Percentiles rank a stretch among this genome's conserved stretches.
These are phyloP conservation scores for Erysimum cheiri DNA, from an alignment of 441 rosid species.

Conservation along the genomic window DNA sequence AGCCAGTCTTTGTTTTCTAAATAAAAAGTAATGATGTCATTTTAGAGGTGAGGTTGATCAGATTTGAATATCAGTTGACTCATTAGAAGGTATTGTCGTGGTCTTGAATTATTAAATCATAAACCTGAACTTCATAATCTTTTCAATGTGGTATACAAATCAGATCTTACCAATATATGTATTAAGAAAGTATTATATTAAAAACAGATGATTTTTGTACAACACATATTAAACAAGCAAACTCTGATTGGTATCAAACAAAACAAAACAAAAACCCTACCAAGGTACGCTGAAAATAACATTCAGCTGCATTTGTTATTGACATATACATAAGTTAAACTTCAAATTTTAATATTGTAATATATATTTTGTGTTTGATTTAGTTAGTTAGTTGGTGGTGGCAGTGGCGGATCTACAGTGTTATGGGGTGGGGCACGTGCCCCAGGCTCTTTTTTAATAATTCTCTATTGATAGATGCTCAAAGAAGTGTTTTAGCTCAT, in stretches of 20 bases:
- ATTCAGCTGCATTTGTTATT: constrained; percentile 31
- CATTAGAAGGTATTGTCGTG: constrained; percentile 1
- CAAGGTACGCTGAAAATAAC: constrained; percentile 14
- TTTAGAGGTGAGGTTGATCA: too few species aligned
- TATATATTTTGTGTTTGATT: neutral
- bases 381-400: constrained; percentile 32
- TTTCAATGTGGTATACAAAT: neutral
- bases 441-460: too few species aligned
- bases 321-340: neutral
- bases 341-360: neutral
- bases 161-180: neutral
- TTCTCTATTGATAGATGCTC: too few species aligned
- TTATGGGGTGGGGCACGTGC: too few species aligned
- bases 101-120: neutral
- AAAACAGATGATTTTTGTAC: constrained; percentile 6
- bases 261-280: constrained; percentile 9
- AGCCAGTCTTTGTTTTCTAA: too few species aligned
- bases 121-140: neutral
- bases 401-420: too few species aligned
- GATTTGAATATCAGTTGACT: neutral
- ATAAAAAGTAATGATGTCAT: too few species aligned
- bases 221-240: constrained; percentile 5
- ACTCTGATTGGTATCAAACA: constrained; percentile 5
- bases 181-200: neutral
- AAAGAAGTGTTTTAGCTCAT: too few species aligned